Percentiles rank a stretch among this genome's conserved stretches.
These are phyloP conservation scores for Trichoderma reesei DNA, from an alignment of 495 filamentous ascomycete genomes.

Conservation along the genomic window DNA sequence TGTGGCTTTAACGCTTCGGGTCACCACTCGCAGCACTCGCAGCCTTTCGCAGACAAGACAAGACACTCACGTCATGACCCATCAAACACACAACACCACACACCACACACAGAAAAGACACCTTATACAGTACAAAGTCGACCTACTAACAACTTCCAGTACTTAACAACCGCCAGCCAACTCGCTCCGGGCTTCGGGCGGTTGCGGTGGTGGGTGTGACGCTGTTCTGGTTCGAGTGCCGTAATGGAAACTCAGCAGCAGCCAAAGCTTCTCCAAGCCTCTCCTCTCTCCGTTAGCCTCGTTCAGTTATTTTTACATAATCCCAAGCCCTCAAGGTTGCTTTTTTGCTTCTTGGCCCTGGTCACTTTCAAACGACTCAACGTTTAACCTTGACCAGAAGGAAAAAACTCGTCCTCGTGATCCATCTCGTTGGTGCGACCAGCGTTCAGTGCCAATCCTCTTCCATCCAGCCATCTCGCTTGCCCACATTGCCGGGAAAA, in stretches of 20 bases:
- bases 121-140: too few relatives aligned
- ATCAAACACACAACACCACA: neutral
- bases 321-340: neutral
- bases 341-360: neutral
- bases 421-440: neutral
- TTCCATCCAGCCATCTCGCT: neutral
- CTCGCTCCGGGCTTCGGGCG: neutral
- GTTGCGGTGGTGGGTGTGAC: neutral
- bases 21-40: too few relatives aligned
- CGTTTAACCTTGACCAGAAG: too few relatives aligned
- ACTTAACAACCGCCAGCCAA: neutral
- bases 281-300: neutral
- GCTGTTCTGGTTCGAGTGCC: slow-evolving; percentile 5
- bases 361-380: neutral
- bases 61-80: too few relatives aligned
- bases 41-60: too few relatives aligned
- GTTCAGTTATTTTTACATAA: neutral
- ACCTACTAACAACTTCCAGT: too few relatives aligned
- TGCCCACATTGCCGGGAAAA: slow-evolving; percentile 3
- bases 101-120: too few relatives aligned
- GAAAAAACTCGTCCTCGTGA: slow-evolving; percentile 3
- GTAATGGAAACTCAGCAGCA: neutral
- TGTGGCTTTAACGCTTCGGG: neutral
- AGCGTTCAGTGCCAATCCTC: neutral
- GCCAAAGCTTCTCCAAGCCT: neutral